Evolutionary conservation across 2,329 filamentous ascomycete genomes (phyloP).

Genomic region (Arthrobotrys conoides): DNA sequence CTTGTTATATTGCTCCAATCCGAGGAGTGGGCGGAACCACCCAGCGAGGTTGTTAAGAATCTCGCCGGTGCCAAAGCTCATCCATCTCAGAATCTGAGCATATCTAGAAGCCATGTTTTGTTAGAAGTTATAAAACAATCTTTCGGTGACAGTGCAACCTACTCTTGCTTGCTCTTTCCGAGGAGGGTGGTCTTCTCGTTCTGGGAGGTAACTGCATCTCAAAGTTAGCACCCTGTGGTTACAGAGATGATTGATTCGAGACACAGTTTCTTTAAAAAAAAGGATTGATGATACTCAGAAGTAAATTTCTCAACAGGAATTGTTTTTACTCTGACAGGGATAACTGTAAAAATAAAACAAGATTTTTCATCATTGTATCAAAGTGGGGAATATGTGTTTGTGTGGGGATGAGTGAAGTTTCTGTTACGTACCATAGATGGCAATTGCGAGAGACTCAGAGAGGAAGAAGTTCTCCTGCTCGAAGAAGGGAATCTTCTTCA

Average conservation of each 20-base stretch:
- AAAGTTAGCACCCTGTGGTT: slow-evolving; percentile 35
- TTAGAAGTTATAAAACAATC: slow-evolving; percentile 62
- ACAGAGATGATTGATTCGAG: slow-evolving; percentile 14
- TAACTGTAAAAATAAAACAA: slow-evolving; percentile 74
- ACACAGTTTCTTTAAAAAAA: slow-evolving; percentile 63
- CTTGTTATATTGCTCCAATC: slow-evolving; percentile 93
- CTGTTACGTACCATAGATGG: slow-evolving; percentile 89
- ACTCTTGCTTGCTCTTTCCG: slow-evolving; percentile 99
- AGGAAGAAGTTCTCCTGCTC: slow-evolving; percentile 90
- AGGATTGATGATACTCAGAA: slow-evolving; percentile 75
- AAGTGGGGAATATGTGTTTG: slow-evolving; percentile 51
- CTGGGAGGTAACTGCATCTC: slow-evolving; percentile 86
- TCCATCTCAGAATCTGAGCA: slow-evolving; percentile 97
- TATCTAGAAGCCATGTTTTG: slow-evolving; percentile 71
- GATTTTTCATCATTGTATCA: slow-evolving; percentile 59
- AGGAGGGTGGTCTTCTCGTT: slow-evolving; percentile 99
- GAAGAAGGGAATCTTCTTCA: slow-evolving; percentile 94
- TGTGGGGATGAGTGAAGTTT: slow-evolving; percentile 60
- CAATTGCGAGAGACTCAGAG: slow-evolving; percentile 91
- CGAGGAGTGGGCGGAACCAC: slow-evolving; percentile 90
- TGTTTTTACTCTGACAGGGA: slow-evolving; percentile 89
- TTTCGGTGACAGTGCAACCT: slow-evolving; percentile 66
- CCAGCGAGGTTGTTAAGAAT: slow-evolving; percentile 79
- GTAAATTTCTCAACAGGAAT: slow-evolving; percentile 89
- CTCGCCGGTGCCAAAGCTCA: slow-evolving; percentile 96